Base-by-base conservation (phyloP, 305 asterid species). In the Coffea humblotiana region DNA sequence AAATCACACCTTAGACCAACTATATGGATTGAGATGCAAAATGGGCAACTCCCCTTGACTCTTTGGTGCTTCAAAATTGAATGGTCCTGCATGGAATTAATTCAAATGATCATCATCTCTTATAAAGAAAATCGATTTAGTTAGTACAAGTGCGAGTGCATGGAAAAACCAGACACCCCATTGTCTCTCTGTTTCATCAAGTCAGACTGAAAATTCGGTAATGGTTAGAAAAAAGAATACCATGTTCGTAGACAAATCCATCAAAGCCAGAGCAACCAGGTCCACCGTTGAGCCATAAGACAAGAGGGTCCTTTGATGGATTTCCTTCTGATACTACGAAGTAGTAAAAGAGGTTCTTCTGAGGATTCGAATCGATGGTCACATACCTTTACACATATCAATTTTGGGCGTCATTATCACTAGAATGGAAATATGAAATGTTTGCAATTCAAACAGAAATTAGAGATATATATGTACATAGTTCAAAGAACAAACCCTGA, bases 241-340 rank as follows among this genome's bases (percentile, higher is more conserved):
- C 93, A 81, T 89, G 90, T 77, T 91, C 92, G 72, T 90, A 91
- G 51, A 90, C 89, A 85, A 89, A 91, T 74, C 94, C 96, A 85
- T 91, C 96, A 27, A 91, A 86, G 83, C 96, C 88, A 32, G 96
- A 91, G 83, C 94, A 90, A 67, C 94, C 94, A 23, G 94, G 92
- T 32, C 94, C 94, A 60, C 96, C 94, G 35, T 91, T 91, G 9
- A 91, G 91, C 96, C 96, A 90, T 45, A 91, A 74, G 25, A 91
- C 93, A 43, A 91, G 86, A 4, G 96, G 94, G 72, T 90, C 90
- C 51, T 43, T 67, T 12, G 82, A 74, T 35, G 91, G 87, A 78
- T 80, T 88, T 78, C 84, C 83, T 83, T 90, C 94, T 21, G 94
- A 91, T 37, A 27, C 81, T 3, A 90, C 90, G 72, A 90, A 89